Evolutionary conservation across 169 alveolate species (phyloP).

Genomic region (Plasmodium gaboni): DNA sequence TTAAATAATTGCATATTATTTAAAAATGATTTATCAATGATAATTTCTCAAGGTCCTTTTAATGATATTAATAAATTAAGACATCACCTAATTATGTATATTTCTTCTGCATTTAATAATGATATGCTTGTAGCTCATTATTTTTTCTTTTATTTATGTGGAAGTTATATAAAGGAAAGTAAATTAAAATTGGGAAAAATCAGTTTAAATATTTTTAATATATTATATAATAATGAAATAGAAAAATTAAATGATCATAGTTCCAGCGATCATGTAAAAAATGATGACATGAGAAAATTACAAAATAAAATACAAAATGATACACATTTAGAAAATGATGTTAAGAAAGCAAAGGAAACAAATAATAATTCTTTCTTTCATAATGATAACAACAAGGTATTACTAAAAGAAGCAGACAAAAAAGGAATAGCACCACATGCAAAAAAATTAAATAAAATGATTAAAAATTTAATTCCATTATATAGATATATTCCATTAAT

Average conservation of each 20-base stretch:
- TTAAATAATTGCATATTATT: constrained; percentile 56
- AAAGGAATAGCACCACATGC: not conserved
- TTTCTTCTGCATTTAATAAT: constrained; percentile 35
- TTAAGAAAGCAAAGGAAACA: not conserved
- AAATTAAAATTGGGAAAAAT: constrained; percentile 59
- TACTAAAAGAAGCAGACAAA: constrained; percentile 7
- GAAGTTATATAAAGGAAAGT: constrained; percentile 57
- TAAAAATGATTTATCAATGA: constrained; percentile 42
- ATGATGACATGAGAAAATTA: not conserved
- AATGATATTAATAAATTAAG: constrained; percentile 30
- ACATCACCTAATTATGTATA: constrained; percentile 32
- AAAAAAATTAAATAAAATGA: constrained; percentile 33
- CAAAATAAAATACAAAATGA: not conserved
- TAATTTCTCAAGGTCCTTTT: constrained; percentile 53
- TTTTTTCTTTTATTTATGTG: constrained; percentile 69
- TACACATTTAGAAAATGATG: not conserved
- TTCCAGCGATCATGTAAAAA: not conserved
- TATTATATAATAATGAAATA: not conserved
- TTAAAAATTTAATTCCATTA: constrained; percentile 57
- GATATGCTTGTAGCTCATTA: constrained; percentile 62
- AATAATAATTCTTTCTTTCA: not conserved
- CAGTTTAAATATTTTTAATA: constrained; percentile 47
- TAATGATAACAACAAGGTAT: not conserved
- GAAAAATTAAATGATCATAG: not conserved
- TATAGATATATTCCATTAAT: constrained; percentile 65